A percentile compares a stretch with the other conserved stretches of the same genome.
Evolutionary conservation across 495 filamentous ascomycete species (phyloP).

Genomic region (Aspergillus nidulans): DNA sequence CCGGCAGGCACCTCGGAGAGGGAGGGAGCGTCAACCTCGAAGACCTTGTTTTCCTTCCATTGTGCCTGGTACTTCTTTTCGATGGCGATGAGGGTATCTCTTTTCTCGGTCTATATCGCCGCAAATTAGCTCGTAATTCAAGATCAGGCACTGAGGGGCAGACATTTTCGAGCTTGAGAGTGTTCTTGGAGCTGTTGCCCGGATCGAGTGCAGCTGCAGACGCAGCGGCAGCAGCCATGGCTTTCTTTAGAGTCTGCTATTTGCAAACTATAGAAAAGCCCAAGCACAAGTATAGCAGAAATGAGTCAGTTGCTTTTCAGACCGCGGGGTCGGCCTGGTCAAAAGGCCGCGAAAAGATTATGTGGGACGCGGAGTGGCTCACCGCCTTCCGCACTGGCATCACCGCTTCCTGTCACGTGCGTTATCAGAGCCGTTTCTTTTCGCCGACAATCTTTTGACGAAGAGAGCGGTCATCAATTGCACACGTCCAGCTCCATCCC

Average conservation of each 20-base stretch:
- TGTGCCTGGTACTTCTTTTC: constrained; percentile 89
- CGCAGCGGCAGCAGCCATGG: constrained; percentile 53
- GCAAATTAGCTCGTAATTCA: constrained; percentile 14
- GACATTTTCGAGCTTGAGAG: constrained; percentile 72
- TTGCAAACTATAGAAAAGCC: constrained; percentile 24
- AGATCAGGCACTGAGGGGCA: constrained; percentile 22
- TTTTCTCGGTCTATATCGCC: constrained; percentile 72
- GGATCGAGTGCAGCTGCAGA: constrained; percentile 56
- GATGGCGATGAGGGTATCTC: constrained; percentile 78
- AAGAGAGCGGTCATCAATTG: constrained; percentile 7
- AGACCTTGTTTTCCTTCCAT: constrained; percentile 76
- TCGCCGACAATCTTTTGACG: constrained; percentile 14
- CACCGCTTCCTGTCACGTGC: constrained; percentile 13
- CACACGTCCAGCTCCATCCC: neutral
- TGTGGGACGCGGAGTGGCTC: constrained; percentile 14
- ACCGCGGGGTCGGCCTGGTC: constrained; percentile 29
- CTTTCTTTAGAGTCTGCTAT: constrained; percentile 22
- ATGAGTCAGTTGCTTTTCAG: neutral
- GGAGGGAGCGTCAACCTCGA: constrained; percentile 80
- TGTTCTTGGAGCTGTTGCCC: constrained; percentile 58
- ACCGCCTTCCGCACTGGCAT: constrained; percentile 16
- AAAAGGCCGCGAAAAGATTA: constrained; percentile 16
- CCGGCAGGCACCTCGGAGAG: constrained; percentile 67
- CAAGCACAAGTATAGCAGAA: constrained; percentile 9
- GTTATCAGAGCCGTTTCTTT: constrained; percentile 19